Evolutionary conservation across 345 rosid species (phyloP).

Genomic region (Eutrema heterophyllum): DNA sequence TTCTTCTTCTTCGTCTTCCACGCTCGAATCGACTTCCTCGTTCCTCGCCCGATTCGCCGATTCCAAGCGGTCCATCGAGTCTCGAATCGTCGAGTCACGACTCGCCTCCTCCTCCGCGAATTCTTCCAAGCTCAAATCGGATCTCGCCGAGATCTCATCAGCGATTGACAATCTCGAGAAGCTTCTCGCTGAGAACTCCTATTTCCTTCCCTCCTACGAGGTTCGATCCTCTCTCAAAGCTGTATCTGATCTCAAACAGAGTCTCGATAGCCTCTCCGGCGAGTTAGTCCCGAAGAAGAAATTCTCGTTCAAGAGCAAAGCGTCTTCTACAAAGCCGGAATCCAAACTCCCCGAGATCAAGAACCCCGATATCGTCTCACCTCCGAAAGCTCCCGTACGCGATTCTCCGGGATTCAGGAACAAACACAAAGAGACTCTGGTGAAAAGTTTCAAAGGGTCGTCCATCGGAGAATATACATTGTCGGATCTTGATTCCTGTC

Average conservation of each 20-base stretch:
- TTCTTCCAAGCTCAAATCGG: conserved; percentile 40
- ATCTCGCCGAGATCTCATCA: conserved; percentile 45
- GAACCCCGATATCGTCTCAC: conserved; percentile 11
- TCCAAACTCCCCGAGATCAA: conserved; percentile 27
- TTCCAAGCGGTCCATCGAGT: conserved; percentile 46
- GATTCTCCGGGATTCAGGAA: conserved; percentile 69
- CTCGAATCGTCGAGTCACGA: conserved; percentile 39
- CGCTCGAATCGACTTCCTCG: conserved; percentile 46
- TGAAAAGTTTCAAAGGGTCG: conserved; percentile 43
- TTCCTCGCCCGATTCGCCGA: conserved; percentile 63
- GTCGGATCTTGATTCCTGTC: conserved; percentile 65
- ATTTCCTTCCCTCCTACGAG: conserved; percentile 71
- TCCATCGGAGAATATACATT: conserved; percentile 66
- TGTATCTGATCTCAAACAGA: conserved; percentile 59
- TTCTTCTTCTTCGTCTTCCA: conserved; percentile 28
- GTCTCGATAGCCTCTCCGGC: conserved; percentile 44
- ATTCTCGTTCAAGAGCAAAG: conserved; percentile 66
- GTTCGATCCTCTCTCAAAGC: conserved; percentile 68
- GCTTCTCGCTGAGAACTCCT: conserved; percentile 71
- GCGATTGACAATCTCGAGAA: conserved; percentile 66
- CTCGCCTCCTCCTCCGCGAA: conserved; percentile 31
- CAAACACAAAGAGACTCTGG: conserved; percentile 38
- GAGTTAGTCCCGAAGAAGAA: conserved; percentile 62
- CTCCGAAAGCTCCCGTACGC: conserved; percentile 25
- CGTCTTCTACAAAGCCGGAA: conserved; percentile 28